Evolutionary conservation across 768 basidiomycete genomes (phyloP).

Genomic region (Solioccasus polychromus): DNA sequence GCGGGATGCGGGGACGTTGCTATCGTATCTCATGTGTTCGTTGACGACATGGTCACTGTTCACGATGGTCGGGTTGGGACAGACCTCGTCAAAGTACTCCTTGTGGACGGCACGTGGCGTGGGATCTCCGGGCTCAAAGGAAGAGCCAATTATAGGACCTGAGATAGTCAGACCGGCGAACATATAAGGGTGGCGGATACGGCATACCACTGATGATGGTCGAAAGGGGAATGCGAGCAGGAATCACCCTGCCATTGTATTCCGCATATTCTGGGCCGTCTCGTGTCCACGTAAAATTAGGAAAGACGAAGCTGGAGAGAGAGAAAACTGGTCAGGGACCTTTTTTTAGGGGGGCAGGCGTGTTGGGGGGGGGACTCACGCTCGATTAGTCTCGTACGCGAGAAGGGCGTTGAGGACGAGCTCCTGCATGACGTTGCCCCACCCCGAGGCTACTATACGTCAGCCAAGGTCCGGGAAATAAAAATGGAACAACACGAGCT

Average conservation of each 20-base stretch:
- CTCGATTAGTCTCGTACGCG: conserved; percentile 43
- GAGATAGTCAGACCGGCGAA: background rate
- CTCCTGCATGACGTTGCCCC: conserved; percentile 64
- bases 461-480: background rate
- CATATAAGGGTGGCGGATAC: background rate
- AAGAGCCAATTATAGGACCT: conserved; percentile 46
- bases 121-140: conserved; percentile 33
- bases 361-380: conserved; percentile 40
- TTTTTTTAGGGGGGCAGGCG: background rate
- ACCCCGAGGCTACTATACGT: conserved; percentile 44
- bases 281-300: conserved; percentile 56
- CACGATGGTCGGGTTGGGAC: conserved; percentile 39
- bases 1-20: conserved; percentile 30
- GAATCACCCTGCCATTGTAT: conserved; percentile 50
- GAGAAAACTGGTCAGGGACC: background rate
- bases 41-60: conserved; percentile 28
- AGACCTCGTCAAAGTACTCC: conserved; percentile 46
- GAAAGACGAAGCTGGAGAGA: conserved; percentile 48
- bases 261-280: conserved; percentile 41
- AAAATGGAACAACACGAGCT: conserved; percentile 6
- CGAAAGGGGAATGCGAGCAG: conserved; percentile 53
- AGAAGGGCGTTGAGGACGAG: conserved; percentile 51
- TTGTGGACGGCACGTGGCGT: conserved; percentile 45
- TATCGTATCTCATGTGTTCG: conserved; percentile 15
- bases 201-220: conserved; percentile 48